phyloP scores from a whole-genome alignment of 345 rosid genomes.

The Moringa oleifera region DNA sequence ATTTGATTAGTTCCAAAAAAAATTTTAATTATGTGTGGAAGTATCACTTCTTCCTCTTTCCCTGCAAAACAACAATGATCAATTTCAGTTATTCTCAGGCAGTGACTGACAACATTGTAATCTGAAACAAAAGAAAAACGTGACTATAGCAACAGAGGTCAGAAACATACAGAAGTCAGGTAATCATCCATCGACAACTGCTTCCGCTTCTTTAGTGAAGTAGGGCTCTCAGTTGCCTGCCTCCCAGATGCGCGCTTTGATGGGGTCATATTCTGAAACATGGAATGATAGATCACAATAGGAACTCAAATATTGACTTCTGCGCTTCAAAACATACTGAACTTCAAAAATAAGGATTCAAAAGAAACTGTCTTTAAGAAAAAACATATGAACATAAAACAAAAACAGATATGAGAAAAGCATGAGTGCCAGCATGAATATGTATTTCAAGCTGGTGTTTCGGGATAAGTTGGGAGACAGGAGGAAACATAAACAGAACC shows the following conservation, averaged over 20 bases:
- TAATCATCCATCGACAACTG: slow-evolving; percentile 87
- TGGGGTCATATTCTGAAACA: slow-evolving; percentile 55
- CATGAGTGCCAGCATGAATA: neutral
- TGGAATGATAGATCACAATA: neutral
- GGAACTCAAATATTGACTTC: too few relatives aligned
- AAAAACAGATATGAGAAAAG: neutral
- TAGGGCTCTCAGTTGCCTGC: slow-evolving; percentile 63
- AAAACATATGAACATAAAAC: too few relatives aligned
- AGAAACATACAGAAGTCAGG: slow-evolving; percentile 36
- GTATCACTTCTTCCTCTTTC: slow-evolving; percentile 59
- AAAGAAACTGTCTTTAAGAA: neutral
- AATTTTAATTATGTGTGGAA: too few relatives aligned
- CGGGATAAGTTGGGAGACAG: neutral
- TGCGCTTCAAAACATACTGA: neutral
- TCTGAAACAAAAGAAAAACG: too few relatives aligned
- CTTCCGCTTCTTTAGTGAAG: slow-evolving; percentile 62
- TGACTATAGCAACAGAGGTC: neutral
- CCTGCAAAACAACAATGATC: slow-evolving; percentile 31
- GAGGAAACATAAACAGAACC: slow-evolving; percentile 31
- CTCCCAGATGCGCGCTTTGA: slow-evolving; percentile 62
- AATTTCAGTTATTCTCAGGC: neutral
- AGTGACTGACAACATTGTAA: too few relatives aligned
- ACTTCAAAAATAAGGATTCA: neutral
- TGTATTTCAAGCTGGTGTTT: neutral
- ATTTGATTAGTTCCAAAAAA: neutral